Conservation (phyloP, 306 rosid genomes). For the Carpinus viminea region DNA sequence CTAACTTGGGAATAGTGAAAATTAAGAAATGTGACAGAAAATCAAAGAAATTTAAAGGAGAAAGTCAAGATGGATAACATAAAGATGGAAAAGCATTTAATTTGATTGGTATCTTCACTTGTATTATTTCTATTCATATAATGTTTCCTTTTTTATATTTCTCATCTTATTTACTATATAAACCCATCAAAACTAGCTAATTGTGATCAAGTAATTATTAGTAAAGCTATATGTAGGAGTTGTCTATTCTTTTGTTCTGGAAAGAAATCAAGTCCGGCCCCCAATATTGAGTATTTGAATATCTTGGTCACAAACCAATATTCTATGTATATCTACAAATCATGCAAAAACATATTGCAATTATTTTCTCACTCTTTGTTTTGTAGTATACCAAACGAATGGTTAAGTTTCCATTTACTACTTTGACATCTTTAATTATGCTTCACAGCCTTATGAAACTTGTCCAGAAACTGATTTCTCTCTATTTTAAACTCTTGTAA, state of each 20-base stretch:
- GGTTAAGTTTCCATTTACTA: conserved; percentile 29
- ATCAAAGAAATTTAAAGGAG: not conserved
- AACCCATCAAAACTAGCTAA: not conserved
- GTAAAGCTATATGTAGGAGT: not conserved
- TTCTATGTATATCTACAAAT: not conserved
- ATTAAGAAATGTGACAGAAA: conserved; percentile 1
- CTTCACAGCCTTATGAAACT: not conserved
- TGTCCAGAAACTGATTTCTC: not conserved
- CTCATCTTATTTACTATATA: not conserved
- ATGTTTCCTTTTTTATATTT: not conserved
- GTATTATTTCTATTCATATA: not conserved
- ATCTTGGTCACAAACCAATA: not conserved
- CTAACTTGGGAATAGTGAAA: not conserved
- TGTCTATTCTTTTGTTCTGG: not conserved
- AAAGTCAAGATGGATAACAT: not conserved
- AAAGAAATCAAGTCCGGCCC: not conserved
- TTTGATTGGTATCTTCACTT: not conserved
- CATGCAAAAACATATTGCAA: not conserved
- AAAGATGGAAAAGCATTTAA: conserved; percentile 12
- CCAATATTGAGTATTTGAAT: not conserved
- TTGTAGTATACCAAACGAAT: conserved; percentile 11
- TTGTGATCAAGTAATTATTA: not conserved
- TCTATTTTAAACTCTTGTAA: not conserved
- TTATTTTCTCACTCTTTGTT: not conserved
- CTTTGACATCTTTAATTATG: conserved; percentile 1